Base-by-base conservation (phyloP, 805 yeast genomes). In the Geotrichum ghanense region DNA sequence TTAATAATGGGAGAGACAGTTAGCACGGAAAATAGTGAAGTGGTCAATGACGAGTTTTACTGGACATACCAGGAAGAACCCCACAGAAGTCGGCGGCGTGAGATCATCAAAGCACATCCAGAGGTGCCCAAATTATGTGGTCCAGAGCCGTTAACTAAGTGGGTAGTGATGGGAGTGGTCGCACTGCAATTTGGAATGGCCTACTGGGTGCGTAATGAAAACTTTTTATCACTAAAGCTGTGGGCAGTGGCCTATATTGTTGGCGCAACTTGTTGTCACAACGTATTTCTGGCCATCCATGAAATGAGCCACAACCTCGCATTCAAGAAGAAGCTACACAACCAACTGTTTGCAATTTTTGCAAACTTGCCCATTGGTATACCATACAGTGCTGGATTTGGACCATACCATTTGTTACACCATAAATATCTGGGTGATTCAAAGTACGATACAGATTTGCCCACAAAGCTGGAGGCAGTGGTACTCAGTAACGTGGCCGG, bases 341-440 rank as follows among this genome's bases (percentile, higher is more conserved):
- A 88, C 65, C 80, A 84, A 60, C 59, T 87, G 21, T 87, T 81
- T 57, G 75, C 92, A 40, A 81, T 87, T 7, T 68, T 84, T 53
- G 74, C 87, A 31, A 88, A 88, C 61, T 66, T 85, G 34, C 95
- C 96, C 1, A 84, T 88, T 45, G 95, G 96, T 1, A 72, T 88
- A 21, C 97, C 96, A 0, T 88, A 86, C 64, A 76, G 87, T 34
- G 95, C 96, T 0, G 81, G 85, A 51, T 75, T 88, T 69, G 82
- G 84, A 50, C 95, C 95, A 5, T 88, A 88, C 62, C 97, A 88
- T 59, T 86, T 86, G 62, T 68, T 88, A 31, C 97, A 88, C 59
- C 97, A 88, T 66, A 88, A 88, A 63, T 87, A 83, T 57, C 66
- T 84, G 57, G 97, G 97, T 17, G 95, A 88, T 60, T 83, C 79